Evolutionary conservation across 257 asterid genomes (phyloP).

Genomic region (Solanum infundibuliforme): DNA sequence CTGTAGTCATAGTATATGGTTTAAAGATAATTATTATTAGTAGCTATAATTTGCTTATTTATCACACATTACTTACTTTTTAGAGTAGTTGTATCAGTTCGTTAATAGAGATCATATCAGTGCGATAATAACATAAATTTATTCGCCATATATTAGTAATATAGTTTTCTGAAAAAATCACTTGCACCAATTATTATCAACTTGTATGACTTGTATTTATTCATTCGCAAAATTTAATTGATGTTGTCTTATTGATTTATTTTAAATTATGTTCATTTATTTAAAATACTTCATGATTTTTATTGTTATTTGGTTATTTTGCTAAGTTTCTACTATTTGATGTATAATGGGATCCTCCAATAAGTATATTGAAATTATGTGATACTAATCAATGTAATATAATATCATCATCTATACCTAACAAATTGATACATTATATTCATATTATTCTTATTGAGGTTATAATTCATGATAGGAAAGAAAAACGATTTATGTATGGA

Average conservation of each 20-base stretch:
- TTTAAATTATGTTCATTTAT: not conserved
- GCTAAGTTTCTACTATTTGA: not conserved
- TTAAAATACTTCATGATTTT: not conserved
- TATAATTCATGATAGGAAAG: not conserved
- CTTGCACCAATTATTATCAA: rapidly evolving
- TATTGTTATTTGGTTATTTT: not conserved
- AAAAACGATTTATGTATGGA: rapidly evolving
- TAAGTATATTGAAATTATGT: not conserved
- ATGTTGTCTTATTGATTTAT: not conserved
- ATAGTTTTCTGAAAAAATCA: not conserved
- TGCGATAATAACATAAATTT: rapidly evolving
- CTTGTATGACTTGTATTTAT: not conserved
- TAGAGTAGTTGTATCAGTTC: not conserved
- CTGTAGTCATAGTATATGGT: no score
- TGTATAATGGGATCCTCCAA: not conserved
- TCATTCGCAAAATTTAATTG: not conserved
- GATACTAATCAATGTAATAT: rapidly evolving
- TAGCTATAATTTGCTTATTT: not conserved
- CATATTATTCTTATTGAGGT: not conserved
- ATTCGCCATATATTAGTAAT: no score
- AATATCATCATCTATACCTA: rapidly evolving
- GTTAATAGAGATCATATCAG: no score
- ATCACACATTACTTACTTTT: not conserved
- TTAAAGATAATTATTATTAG: not conserved
- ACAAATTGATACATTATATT: not conserved